Percentiles rank a stretch among this genome's conserved stretches.
These are phyloP conservation scores for Galerina sulciceps DNA, from an alignment of 768 basidiomycete genomes.

Conservation along the genomic window DNA sequence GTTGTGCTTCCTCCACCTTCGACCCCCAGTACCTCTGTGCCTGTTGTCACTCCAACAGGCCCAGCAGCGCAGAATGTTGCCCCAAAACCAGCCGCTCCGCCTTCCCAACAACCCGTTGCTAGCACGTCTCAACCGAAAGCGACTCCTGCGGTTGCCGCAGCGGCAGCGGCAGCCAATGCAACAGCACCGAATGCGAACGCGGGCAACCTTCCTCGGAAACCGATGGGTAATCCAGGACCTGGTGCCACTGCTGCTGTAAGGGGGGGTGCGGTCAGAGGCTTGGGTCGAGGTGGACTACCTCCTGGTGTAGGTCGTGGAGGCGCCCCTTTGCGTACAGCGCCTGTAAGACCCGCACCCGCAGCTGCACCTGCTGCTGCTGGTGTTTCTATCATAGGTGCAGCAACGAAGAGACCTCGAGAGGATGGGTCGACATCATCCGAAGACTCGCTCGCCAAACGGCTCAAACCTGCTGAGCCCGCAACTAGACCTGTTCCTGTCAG, in stretches of 20 bases:
- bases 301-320: conserved; percentile 36
- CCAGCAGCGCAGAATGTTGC: conserved; percentile 17
- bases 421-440: conserved; percentile 47
- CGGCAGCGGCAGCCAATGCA: conserved; percentile 15
- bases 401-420: conserved; percentile 67
- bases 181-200: conserved; percentile 3
- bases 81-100: conserved; percentile 15
- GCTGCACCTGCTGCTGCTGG: conserved; percentile 39
- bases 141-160: conserved; percentile 12
- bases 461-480: conserved; percentile 56
- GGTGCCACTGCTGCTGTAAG: conserved; percentile 21
- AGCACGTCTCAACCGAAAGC: conserved; percentile 19
- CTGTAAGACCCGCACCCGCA: conserved; percentile 25
- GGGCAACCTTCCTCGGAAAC: conserved; percentile 32
- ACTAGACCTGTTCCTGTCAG: conserved; percentile 22
- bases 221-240: conserved; percentile 22
- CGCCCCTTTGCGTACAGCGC: conserved; percentile 31
- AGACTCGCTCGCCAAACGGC: conserved; percentile 67
- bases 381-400: conserved; percentile 68
- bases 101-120: conserved; percentile 9
- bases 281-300: conserved; percentile 37
- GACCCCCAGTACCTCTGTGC: conserved; percentile 18
- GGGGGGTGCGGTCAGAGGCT: conserved; percentile 19
- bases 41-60: conserved; percentile 14
- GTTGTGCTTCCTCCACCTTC: conserved; percentile 39